Percentiles rank a stretch among this genome's conserved stretches.
These are phyloP conservation scores for Arabis hirsuta DNA, from an alignment of 345 rosid genomes.

Conservation along the genomic window DNA sequence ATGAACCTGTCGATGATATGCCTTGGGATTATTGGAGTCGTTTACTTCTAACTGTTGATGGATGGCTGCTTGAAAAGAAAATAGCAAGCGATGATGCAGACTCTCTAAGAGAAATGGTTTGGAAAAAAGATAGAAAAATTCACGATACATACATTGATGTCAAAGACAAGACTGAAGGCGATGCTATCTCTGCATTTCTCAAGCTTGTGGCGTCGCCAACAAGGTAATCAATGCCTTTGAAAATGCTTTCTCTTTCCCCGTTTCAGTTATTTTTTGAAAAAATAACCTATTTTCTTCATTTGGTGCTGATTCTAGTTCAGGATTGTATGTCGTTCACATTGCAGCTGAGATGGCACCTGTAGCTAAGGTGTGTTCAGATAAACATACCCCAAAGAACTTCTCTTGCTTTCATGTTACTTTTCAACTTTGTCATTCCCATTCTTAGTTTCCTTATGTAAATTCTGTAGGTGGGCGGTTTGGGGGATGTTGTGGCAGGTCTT, in stretches of 20 bases:
- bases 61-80: slow-evolving; percentile 94
- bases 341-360: slow-evolving; percentile 99
- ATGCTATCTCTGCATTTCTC: slow-evolving; percentile 65
- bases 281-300: slow-evolving; percentile 44
- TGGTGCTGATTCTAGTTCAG: slow-evolving; percentile 69
- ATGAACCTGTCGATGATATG: slow-evolving; percentile 79
- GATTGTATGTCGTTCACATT: slow-evolving; percentile 82
- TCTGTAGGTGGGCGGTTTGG: slow-evolving; percentile 96
- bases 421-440: slow-evolving; percentile 2
- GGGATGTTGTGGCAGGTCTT: slow-evolving; percentile 95
- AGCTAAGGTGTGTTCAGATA: slow-evolving; percentile 77
- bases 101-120: slow-evolving; percentile 74
- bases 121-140: slow-evolving; percentile 76
- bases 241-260: not conserved
- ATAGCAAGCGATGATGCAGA: slow-evolving; percentile 65
- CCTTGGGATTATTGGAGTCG: slow-evolving; percentile 93
- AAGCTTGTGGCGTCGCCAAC: slow-evolving; percentile 58
- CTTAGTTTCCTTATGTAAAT: slow-evolving; percentile 1
- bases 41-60: slow-evolving; percentile 81
- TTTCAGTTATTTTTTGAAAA: not conserved
- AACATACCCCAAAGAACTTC: slow-evolving; percentile 16
- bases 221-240: slow-evolving; percentile 55
- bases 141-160: slow-evolving; percentile 63
- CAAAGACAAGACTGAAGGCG: slow-evolving; percentile 71
- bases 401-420: slow-evolving; percentile 26